Evolutionary conservation across 2,329 filamentous ascomycete genomes (phyloP), one percentile per base, ranked within the genome.

Genomic region (Aspergillus alliaceus): DNA sequence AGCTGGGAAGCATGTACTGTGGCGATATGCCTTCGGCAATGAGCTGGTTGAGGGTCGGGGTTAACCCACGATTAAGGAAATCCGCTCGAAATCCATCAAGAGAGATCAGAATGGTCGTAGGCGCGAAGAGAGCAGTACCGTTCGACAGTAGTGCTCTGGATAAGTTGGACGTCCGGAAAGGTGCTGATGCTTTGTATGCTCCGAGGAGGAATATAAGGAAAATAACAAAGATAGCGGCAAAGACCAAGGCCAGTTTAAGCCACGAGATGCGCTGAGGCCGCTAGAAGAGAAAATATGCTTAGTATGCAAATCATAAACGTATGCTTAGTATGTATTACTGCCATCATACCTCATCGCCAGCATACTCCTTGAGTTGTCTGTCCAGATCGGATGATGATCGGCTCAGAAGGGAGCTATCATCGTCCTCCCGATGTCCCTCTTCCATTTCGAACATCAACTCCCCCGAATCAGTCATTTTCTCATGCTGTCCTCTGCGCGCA

Each of bases 1-100:
- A 99, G 37, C 91, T 96, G 0, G 95, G 95, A 6, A 86, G 83
- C 92, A 99, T 97, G 75, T 93, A 97, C 63, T 86, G 83, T 2
- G 95, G 93, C 6, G 93, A 96, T 11, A 98, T 87, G 29, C 95
- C 95, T 62, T 91, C 86, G 59, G 85, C 84, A 60, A 96, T 81
- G 62, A 99, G 89, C 2, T 86, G 82, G 64, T 86, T 90, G 8
- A 99, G 80, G 2, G 88, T 87, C 1, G 93, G 95, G 1, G 93
- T 97, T 31, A 98, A 77, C 0, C 88, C 89, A 14, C 92, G 87
- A 61, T 89, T 85, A 39, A 99, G 80, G 69, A 97, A 98, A 72
- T 98, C 95, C 20, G 95, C 93, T 15, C 95, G 88, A 78, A 99
- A 98, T 3, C 95, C 95, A 74, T 99, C 95, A 18, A 99, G 82